Conservation (phyloP, 2,329 filamentous ascomycete genomes). For the Pleomassaria siparia region DNA sequence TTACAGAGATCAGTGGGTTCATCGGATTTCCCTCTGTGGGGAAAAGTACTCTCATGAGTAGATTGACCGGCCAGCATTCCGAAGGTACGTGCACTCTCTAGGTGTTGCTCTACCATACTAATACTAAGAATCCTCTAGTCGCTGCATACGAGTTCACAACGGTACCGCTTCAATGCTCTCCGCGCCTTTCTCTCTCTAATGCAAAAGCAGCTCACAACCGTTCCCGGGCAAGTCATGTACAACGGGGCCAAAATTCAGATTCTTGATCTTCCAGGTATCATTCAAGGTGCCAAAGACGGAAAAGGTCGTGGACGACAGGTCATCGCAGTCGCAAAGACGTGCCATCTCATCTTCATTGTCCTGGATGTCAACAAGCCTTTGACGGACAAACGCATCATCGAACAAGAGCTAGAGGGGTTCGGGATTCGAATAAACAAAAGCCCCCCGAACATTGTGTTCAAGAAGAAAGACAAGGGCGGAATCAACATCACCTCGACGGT, state of each 20-base stretch:
- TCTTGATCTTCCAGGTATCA: constrained; percentile 97
- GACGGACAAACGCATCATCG: constrained; percentile 95
- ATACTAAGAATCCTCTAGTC: constrained; percentile 47
- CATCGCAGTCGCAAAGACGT: constrained; percentile 98
- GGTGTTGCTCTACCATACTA: constrained; percentile 1
- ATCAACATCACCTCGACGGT: constrained; percentile 95
- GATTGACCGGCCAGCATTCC: constrained; percentile 91
- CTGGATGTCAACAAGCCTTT: constrained; percentile 98
- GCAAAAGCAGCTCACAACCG: constrained; percentile 70
- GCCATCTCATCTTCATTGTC: constrained; percentile 97
- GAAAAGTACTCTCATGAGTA: constrained; percentile 97
- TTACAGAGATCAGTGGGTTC: constrained; percentile 64
- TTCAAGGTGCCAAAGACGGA: constrained; percentile 96
- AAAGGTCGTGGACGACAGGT: constrained; percentile 97
- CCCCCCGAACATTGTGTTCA: constrained; percentile 98
- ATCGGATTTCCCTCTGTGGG: constrained; percentile 98
- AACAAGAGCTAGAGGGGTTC: constrained; percentile 92
- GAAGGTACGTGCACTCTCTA: constrained; percentile 56
- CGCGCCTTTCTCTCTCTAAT: constrained; percentile 11
- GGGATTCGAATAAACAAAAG: constrained; percentile 97
- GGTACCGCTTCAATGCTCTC: constrained; percentile 14
- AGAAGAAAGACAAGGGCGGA: constrained; percentile 98
- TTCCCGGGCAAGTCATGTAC: constrained; percentile 93
- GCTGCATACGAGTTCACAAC: constrained; percentile 99
- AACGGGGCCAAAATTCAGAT: constrained; percentile 98